Evolutionary conservation across 148 eudicot species (phyloP), one percentile per base, ranked within the genome.

Genomic region (Chenopodium berlandieri): DNA sequence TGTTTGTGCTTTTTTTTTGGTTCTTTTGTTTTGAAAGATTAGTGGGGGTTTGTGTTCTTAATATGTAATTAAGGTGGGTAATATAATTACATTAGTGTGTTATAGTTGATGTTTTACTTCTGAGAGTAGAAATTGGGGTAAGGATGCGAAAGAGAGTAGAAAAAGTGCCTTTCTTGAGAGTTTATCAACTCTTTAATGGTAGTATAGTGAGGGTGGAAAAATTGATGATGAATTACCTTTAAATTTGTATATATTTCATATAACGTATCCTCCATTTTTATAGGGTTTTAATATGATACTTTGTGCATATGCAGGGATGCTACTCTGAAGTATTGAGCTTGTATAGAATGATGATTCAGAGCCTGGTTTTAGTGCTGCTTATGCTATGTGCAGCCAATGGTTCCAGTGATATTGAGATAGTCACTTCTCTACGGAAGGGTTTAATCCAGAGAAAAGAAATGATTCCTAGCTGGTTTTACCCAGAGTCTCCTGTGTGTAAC

Each of bases 381-480:
- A 62, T 86, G 81, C 65, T 88, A 10, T 82, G 79, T 68, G 69
- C 78, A 71, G 78, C 80, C 62, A 71, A 31, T 58, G 91, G 87
- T 69, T 69, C 82, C 75, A 84, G 68, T 60, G 91, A 91, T 60
- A 60, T 88, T 72, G 87, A 84, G 66, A 80, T 88, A 81, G 77
- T 95, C 34, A 52, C 83, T 80, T 79, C 86, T 31, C 85, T 93
- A 2, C 89, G 90, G 88, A 83, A 87, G 75, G 73, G 87, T 77
- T 80, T 95, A 50, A 79, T 78, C 47, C 87, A 77, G 47, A 82
- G 76, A 80, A 87, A 78, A 85, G 82, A 87, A 22, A 71, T 82
- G 65, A 85, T 91, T 77, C 86, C 94, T 5, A 84, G 87, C 69
- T 95, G 97, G 98, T 93, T 93, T 82, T 80, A 85, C 83, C 65